phyloP scores from a whole-genome alignment of 108 stramenopile species.

The Mayamaea pseudoterrestris region DNA sequence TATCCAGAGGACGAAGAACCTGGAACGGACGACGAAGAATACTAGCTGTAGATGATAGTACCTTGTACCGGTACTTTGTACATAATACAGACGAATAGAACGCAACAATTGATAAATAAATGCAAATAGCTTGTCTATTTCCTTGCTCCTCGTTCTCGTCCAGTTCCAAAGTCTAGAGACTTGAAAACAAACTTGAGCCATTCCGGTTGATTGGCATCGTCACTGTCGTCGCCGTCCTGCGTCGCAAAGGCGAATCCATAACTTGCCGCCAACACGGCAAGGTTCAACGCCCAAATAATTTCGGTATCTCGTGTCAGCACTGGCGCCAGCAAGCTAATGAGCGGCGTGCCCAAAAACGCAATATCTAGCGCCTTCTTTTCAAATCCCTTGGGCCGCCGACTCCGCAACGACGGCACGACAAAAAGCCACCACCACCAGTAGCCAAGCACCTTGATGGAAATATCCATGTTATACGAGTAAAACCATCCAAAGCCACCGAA shows the following conservation, averaged over 20 bases:
- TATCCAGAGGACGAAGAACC: too few species aligned
- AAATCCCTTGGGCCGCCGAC: constrained; percentile 66
- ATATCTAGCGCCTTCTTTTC: constrained; percentile 94
- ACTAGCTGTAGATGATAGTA: too few species aligned
- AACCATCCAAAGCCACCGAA: constrained; percentile 72
- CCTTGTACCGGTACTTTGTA: too few species aligned
- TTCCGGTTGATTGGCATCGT: constrained; percentile 30
- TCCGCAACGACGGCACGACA: constrained; percentile 85
- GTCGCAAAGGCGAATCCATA: constrained; percentile 55
- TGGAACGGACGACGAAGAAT: too few species aligned
- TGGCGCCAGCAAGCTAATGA: constrained; percentile 75
- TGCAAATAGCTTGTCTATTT: too few species aligned
- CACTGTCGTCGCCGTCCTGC: constrained; percentile 22
- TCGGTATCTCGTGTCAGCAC: constrained; percentile 85
- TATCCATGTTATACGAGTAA: constrained; percentile 44
- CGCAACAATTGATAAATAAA: too few species aligned
- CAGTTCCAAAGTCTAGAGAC: constrained; percentile 78
- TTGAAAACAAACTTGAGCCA: constrained; percentile 86
- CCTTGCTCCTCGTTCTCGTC: constrained; percentile 74
- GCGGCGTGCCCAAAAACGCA: constrained; percentile 88
- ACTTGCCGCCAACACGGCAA: constrained; percentile 51
- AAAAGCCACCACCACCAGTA: constrained; percentile 99
- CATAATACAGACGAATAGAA: too few species aligned
- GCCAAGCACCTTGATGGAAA: constrained; percentile 82
- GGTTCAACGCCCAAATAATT: constrained; percentile 77